Conservation (phyloP, 345 rosid genomes). For the Corchorus capsularis region DNA sequence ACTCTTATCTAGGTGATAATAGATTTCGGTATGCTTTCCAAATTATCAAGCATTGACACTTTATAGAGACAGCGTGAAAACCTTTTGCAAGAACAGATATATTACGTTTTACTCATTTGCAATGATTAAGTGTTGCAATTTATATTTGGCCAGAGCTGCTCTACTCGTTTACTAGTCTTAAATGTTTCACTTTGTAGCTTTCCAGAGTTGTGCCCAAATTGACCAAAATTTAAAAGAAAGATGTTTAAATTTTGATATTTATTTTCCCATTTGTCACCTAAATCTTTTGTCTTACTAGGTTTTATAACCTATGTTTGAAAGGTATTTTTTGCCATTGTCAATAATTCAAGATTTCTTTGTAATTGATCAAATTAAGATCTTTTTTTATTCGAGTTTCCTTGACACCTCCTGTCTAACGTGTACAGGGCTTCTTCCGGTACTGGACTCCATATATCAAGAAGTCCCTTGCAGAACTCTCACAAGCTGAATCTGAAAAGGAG, state of each 20-base stretch:
- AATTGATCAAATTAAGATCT: neutral
- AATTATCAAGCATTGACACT: neutral
- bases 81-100: neutral
- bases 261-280: neutral
- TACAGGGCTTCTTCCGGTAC: constrained; percentile 86
- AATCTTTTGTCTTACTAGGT: neutral
- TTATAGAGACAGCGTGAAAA: neutral
- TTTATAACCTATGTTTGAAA: constrained; percentile 16
- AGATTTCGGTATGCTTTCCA: neutral
- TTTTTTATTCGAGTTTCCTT: neutral
- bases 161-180: neutral
- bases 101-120: constrained; percentile 17
- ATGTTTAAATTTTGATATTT: neutral
- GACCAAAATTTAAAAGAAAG: neutral
- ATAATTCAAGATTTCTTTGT: neutral
- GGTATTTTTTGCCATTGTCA: constrained; percentile 10
- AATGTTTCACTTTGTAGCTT: neutral
- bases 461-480: constrained; percentile 62
- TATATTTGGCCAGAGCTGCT: neutral
- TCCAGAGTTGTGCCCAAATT: neutral
- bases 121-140: neutral
- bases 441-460: constrained; percentile 89
- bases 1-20: neutral
- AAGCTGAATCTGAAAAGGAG: constrained; percentile 86
- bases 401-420: constrained; percentile 11